phyloP scores from a whole-genome alignment of 768 basidiomycete species.

The Trametes elegans region DNA sequence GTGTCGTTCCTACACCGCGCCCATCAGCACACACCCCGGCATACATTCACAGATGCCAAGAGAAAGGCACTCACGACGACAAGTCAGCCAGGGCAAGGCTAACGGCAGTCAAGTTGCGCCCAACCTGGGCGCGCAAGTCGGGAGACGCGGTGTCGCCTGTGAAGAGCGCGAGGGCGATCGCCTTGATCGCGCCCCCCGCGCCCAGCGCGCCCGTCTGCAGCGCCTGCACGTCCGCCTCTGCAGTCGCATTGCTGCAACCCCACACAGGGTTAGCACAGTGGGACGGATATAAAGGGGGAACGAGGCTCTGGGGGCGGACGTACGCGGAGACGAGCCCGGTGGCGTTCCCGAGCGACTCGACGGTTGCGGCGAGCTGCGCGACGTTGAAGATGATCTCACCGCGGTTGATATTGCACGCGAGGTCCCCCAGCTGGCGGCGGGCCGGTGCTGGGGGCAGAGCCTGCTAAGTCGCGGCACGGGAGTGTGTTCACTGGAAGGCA shows the following conservation, averaged over 20 bases:
- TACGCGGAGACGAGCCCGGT: constrained; percentile 9
- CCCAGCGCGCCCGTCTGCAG: constrained; percentile 4
- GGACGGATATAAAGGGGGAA: not conserved
- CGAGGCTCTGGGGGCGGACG: too few relatives aligned
- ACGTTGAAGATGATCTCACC: constrained; percentile 29
- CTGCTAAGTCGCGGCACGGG: too few relatives aligned
- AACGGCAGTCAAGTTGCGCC: constrained; percentile 13
- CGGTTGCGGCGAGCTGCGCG: constrained; percentile 15
- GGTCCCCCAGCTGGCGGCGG: constrained; percentile 30
- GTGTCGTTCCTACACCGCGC: constrained; percentile 9
- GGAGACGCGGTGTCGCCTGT: constrained; percentile 21
- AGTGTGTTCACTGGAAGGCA: too few relatives aligned
- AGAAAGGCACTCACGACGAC: constrained; percentile 2
- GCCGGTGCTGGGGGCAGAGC: not conserved
- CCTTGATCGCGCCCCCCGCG: constrained; percentile 8
- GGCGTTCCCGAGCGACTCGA: constrained; percentile 20
- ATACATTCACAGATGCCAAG: not conserved
- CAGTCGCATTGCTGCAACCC: not conserved
- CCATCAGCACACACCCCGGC: not conserved
- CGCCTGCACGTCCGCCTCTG: not conserved
- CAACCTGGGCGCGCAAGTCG: constrained; percentile 19
- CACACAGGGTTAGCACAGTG: not conserved
- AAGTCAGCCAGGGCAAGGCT: not conserved
- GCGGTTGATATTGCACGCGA: constrained; percentile 33
- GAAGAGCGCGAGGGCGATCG: constrained; percentile 20